These are phyloP conservation scores for Gamsiella multidivaricata DNA, from an alignment of 192 early-diverging fungal species.

Conservation along the genomic window DNA sequence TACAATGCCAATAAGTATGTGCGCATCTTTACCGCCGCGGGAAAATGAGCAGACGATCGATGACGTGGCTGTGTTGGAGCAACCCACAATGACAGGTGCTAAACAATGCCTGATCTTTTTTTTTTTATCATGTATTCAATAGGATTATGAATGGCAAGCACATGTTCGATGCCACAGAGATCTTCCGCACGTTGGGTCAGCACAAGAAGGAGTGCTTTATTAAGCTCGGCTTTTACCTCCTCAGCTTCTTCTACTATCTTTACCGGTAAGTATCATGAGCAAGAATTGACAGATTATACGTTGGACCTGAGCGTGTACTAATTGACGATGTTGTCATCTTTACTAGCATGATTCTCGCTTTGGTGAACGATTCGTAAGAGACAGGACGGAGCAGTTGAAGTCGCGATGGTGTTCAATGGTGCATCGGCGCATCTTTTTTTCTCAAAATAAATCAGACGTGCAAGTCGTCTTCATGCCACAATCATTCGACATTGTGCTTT, in stretches of 20 bases:
- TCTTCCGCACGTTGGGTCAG: constrained; percentile 91
- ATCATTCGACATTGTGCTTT: not conserved
- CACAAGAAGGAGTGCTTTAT: constrained; percentile 98
- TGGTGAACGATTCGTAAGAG: constrained; percentile 45
- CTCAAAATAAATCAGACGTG: too few species aligned
- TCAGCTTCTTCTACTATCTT: constrained; percentile 94
- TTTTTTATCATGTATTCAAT: constrained; percentile 11
- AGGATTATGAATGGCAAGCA: constrained; percentile 88
- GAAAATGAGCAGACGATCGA: not conserved
- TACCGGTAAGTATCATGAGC: constrained; percentile 64
- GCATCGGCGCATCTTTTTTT: too few species aligned
- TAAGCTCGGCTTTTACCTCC: constrained; percentile 96
- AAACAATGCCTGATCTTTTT: not conserved
- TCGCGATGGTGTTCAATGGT: too few species aligned
- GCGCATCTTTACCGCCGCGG: not conserved
- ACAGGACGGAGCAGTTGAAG: not conserved
- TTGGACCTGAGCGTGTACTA: not conserved
- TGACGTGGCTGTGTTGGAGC: not conserved
- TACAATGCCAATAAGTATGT: constrained; percentile 89
- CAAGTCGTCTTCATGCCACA: too few species aligned
- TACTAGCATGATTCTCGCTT: constrained; percentile 48
- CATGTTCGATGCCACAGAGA: constrained; percentile 98
- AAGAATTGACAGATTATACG: not conserved
- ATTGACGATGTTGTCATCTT: not conserved
- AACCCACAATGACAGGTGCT: too few species aligned